phyloP scores from a whole-genome alignment of 2,329 filamentous ascomycete species.

The Diaporthe humulicola region DNA sequence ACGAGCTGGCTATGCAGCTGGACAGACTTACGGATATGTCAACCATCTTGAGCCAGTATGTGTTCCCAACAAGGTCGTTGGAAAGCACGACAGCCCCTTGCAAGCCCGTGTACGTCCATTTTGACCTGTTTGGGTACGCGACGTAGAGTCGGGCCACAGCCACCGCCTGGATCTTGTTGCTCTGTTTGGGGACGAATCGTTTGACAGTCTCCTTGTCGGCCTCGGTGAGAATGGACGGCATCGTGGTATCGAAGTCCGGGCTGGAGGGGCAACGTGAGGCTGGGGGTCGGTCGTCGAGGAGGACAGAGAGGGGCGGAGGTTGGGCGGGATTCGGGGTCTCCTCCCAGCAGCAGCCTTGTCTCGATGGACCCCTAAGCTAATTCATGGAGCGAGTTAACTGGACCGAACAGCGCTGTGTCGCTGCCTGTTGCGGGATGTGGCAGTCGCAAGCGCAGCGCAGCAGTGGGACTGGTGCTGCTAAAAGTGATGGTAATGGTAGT shows the following conservation, averaged over 20 bases:
- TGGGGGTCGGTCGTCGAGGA: conserved; percentile 40
- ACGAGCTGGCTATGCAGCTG: background rate
- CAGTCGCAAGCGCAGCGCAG: no score
- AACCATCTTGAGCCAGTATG: conserved; percentile 97
- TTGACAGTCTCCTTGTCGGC: conserved; percentile 98
- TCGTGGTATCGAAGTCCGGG: conserved; percentile 49
- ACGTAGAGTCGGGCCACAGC: conserved; percentile 94
- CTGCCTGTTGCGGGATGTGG: conserved; percentile 15
- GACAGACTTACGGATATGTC: conserved; percentile 84
- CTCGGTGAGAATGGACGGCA: conserved; percentile 82
- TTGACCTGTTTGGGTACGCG: conserved; percentile 84
- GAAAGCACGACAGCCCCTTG: conserved; percentile 93
- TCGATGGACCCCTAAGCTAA: conserved; percentile 18
- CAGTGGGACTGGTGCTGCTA: background rate
- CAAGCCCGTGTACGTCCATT: conserved; percentile 95
- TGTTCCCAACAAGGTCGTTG: conserved; percentile 94
- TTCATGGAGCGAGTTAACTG: conserved; percentile 25
- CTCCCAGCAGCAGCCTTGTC: conserved; percentile 26
- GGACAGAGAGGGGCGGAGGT: conserved; percentile 14
- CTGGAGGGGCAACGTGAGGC: conserved; percentile 31
- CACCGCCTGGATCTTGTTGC: conserved; percentile 97
- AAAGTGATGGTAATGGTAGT: background rate
- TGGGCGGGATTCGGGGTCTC: conserved; percentile 15
- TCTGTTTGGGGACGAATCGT: conserved; percentile 90
- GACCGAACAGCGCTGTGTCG: background rate